Evolutionary conservation across 768 basidiomycete genomes (phyloP).

Genomic region (Tricholoma terreum): DNA sequence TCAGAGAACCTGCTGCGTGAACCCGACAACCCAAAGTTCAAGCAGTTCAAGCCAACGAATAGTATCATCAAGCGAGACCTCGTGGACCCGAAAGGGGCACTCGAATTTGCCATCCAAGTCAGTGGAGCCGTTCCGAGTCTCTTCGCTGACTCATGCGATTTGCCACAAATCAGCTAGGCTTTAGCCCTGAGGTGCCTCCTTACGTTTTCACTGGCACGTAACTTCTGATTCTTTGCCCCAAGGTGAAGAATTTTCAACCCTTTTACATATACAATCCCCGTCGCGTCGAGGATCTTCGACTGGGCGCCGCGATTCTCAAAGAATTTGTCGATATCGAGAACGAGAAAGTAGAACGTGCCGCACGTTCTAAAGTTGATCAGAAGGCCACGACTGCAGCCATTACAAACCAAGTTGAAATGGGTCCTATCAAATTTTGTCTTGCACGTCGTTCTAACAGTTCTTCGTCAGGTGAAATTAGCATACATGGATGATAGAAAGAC

Average conservation of each 20-base stretch:
- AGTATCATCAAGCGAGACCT: conserved; percentile 59
- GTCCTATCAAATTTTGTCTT: not conserved
- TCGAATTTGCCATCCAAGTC: conserved; percentile 80
- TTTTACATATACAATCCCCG: conserved; percentile 61
- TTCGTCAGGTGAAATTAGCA: conserved; percentile 65
- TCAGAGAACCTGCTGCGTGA: conserved; percentile 73
- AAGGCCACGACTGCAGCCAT: conserved; percentile 56
- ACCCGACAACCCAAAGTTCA: conserved; percentile 69
- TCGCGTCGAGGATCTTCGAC: conserved; percentile 50
- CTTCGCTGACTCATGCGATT: conserved; percentile 10
- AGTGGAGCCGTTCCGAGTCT: conserved; percentile 25
- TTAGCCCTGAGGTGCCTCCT: conserved; percentile 56
- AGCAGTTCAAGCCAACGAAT: conserved; percentile 77
- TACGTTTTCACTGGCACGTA: not conserved
- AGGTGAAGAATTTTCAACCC: conserved; percentile 75
- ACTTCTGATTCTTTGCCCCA: conserved; percentile 7
- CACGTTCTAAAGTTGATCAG: conserved; percentile 49
- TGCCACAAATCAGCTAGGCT: conserved; percentile 56
- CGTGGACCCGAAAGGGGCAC: conserved; percentile 67
- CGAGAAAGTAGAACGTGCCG: conserved; percentile 46
- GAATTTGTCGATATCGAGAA: conserved; percentile 57
- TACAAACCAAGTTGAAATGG: conserved; percentile 49
- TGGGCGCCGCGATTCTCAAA: conserved; percentile 63
- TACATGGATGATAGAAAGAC: conserved; percentile 75
- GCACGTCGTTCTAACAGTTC: not conserved